Conservation (phyloP, 768 basidiomycete species). For the Suillus lakei region DNA sequence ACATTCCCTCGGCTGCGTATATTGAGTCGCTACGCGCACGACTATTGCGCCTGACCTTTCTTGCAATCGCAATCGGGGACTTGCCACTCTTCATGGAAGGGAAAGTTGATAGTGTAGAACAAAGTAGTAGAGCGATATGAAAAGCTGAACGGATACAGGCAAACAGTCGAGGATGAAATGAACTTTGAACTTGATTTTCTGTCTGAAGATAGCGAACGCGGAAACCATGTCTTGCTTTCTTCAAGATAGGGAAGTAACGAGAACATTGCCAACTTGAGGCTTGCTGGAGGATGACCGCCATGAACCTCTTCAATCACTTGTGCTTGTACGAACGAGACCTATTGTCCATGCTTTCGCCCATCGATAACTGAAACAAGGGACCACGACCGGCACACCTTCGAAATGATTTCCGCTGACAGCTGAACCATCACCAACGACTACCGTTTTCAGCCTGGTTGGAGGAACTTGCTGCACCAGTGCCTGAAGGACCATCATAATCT, state of each 20-base stretch:
- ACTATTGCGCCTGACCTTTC: conserved; percentile 37
- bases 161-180: conserved; percentile 59
- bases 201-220: conserved; percentile 57
- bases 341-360: conserved; percentile 39
- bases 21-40: conserved; percentile 17
- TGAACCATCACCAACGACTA: conserved; percentile 64
- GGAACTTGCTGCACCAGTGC: conserved; percentile 38
- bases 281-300: conserved; percentile 42
- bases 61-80: conserved; percentile 43
- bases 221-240: conserved; percentile 50
- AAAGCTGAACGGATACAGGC: conserved; percentile 40
- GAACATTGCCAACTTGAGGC: conserved; percentile 55
- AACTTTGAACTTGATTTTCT: conserved; percentile 71
- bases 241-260: conserved; percentile 52
- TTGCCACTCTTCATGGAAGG: conserved; percentile 42
- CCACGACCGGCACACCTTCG: conserved; percentile 25
- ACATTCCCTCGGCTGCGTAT: background rate
- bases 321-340: conserved; percentile 48
- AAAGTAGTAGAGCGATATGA: conserved; percentile 53
- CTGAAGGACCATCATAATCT: conserved; percentile 51
- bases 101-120: conserved; percentile 47
- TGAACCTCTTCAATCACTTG: conserved; percentile 47
- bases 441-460: conserved; percentile 46
- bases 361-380: conserved; percentile 30
- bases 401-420: conserved; percentile 11